Evolutionary conservation across 1,284 basidiomycete genomes (phyloP), one percentile per base, ranked within the genome.

Genomic region (Ustilago cynodontis): DNA sequence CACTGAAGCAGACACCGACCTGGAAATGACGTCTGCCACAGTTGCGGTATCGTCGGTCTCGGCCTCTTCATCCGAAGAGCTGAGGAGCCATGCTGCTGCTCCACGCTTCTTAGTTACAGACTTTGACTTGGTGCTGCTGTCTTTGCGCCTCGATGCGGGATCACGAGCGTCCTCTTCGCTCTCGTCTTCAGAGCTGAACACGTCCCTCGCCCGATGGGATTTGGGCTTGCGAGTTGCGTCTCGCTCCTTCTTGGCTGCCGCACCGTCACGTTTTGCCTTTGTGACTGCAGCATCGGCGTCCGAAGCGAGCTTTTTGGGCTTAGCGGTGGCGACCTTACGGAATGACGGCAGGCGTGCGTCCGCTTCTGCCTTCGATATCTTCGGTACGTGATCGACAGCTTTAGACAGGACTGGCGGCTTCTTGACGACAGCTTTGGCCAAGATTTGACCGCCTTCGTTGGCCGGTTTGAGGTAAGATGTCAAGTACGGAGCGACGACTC

Each of bases 401-500:
- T 39, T 24, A 1, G 50, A 26, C 10, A 51, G 13, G 7, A 49
- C n/a, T 13, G 41, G 61, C 7, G 68, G 37, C 52, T 59, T 57
- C 39, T 70, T 77, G 45, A 59, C 54, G 35, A 35, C 43, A 0
- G 66, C 56, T 37, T 74, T 64, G 18, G 71, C 71, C 16, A 83
- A 47, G 18, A 71, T 59, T 37, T 62, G 52, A 20, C 73, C 77
- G 13, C 80, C 83, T 60, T 89, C 86, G 89, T 88, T 76, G 89
- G 89, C 20, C 83, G 79, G 59, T 29, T 75, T 85, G 53, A 92
- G 88, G 59, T 92, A 83, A 71, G 88, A 87, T 69, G 89, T 87
- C 51, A 93, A 79, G 43, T 90, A 90, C 7, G 87, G 86, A 6
- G 87, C 89, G 13, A 93, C 89, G 4, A 93, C 85, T 9, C 90